These are phyloP conservation scores for Globisporangium nodosum DNA, from an alignment of 352 stramenopile species.

Conservation along the genomic window DNA sequence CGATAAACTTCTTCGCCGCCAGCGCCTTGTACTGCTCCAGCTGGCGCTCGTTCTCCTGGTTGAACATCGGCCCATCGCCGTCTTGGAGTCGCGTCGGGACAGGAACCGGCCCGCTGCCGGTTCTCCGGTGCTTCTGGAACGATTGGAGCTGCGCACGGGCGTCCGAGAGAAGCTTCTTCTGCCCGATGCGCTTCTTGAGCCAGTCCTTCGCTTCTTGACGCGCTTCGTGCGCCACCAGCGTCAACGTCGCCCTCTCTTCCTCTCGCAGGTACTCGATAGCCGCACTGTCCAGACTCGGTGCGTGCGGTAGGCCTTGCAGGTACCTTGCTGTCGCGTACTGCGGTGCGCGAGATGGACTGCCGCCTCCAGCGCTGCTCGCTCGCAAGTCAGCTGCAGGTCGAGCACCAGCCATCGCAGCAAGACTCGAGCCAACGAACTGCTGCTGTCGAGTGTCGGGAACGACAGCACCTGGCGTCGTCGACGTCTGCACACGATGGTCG, in stretches of 20 bases:
- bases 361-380: neutral
- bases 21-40: conserved; percentile 45
- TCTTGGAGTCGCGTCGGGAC: conserved; percentile 3
- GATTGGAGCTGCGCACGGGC: conserved; percentile 50
- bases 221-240: conserved; percentile 61
- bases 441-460: neutral
- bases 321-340: conserved; percentile 1
- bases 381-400: neutral
- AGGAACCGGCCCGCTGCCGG: conserved; percentile 31
- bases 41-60: conserved; percentile 28
- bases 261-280: conserved; percentile 39
- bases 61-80: conserved; percentile 1
- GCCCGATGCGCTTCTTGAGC: conserved; percentile 66
- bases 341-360: conserved; percentile 5
- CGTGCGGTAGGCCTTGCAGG: conserved; percentile 21
- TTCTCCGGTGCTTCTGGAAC: conserved; percentile 33
- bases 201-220: conserved; percentile 58
- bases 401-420: neutral
- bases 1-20: conserved; percentile 59
- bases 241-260: conserved; percentile 62
- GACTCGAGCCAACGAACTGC: neutral
- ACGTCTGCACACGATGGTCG: neutral
- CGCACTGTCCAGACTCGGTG: conserved; percentile 20
- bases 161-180: conserved; percentile 74
- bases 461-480: neutral